Evolutionary conservation across 768 basidiomycete genomes (phyloP).

Genomic region (Rhodosporidiobolus odoratus): DNA sequence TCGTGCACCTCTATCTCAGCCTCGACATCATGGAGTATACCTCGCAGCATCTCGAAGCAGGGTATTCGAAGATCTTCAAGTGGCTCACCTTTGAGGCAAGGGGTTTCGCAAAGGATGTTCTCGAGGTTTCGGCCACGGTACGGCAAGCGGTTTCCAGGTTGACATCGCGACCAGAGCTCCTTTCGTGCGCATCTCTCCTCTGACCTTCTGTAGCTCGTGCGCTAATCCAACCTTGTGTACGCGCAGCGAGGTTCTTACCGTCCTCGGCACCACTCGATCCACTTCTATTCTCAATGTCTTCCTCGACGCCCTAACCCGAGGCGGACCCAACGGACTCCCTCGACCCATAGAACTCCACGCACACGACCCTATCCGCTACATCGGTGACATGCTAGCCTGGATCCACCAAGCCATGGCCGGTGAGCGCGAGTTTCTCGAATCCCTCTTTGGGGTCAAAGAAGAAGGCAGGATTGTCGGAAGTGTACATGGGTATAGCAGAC

Average conservation of each 20-base stretch:
- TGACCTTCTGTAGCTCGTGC: not conserved
- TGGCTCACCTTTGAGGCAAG: slow-evolving; percentile 82
- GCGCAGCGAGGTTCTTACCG: slow-evolving; percentile 64
- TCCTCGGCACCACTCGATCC: slow-evolving; percentile 76
- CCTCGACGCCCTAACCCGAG: slow-evolving; percentile 67
- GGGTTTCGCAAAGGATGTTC: slow-evolving; percentile 54
- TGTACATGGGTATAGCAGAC: slow-evolving; percentile 18
- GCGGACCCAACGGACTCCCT: slow-evolving; percentile 64
- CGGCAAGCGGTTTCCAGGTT: slow-evolving; percentile 68
- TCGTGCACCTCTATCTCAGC: slow-evolving; percentile 49
- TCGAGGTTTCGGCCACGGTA: slow-evolving; percentile 64
- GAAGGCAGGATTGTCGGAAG: slow-evolving; percentile 67
- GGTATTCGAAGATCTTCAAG: slow-evolving; percentile 79
- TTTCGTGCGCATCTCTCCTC: slow-evolving; percentile 54
- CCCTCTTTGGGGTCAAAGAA: slow-evolving; percentile 66
- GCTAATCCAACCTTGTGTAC: slow-evolving; percentile 40
- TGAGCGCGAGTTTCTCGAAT: slow-evolving; percentile 88
- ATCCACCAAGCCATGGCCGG: slow-evolving; percentile 92
- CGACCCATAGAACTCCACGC: slow-evolving; percentile 96
- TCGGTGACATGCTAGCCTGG: slow-evolving; percentile 99
- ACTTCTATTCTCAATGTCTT: slow-evolving; percentile 73
- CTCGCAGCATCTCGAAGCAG: slow-evolving; percentile 74
- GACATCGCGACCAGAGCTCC: slow-evolving; percentile 68
- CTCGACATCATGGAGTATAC: slow-evolving; percentile 84
- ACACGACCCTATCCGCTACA: slow-evolving; percentile 91